Conservation (phyloP, 495 filamentous ascomycete species). For the Oidiodendron maius region DNA sequence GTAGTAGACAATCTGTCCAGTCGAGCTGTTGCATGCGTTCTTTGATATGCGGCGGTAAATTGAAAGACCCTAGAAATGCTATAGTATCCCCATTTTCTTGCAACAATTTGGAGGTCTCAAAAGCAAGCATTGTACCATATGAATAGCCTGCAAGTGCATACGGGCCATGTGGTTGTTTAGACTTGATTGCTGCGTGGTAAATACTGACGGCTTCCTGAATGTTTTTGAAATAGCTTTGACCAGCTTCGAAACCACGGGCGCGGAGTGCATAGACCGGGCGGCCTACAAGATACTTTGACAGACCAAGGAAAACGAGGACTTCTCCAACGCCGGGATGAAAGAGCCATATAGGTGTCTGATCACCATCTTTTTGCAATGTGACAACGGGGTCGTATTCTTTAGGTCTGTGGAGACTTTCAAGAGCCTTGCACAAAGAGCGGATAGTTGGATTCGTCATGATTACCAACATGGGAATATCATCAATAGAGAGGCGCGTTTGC, state of each 20-base stretch:
- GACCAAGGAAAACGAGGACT: conserved; percentile 45
- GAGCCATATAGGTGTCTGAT: conserved; percentile 47
- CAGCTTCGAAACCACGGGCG: conserved; percentile 41
- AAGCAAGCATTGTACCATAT: conserved; percentile 47
- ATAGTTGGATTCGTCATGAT: conserved; percentile 37
- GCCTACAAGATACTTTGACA: conserved; percentile 37
- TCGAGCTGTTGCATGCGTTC: conserved; percentile 40
- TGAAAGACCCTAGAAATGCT: conserved; percentile 29
- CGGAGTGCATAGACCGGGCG: conserved; percentile 49
- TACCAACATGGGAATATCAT: conserved; percentile 28
- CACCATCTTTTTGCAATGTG: conserved; percentile 31
- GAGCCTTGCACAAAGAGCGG: conserved; percentile 24
- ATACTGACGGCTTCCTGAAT: conserved; percentile 20
- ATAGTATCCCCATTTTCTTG: conserved; percentile 24
- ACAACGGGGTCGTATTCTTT: conserved; percentile 42
- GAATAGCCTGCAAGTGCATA: conserved; percentile 52
- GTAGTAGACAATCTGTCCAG: conserved; percentile 39
- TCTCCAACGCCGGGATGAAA: conserved; percentile 53
- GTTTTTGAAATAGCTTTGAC: background rate
- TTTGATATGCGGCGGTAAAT: conserved; percentile 49
- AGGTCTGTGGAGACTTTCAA: conserved; percentile 11
- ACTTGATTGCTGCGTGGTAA: conserved; percentile 37
- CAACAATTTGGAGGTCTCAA: conserved; percentile 44
- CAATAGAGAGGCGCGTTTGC: conserved; percentile 18
- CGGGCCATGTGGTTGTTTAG: conserved; percentile 43